Conservation (phyloP, 2,329 filamentous ascomycete genomes). For the Botryotinia narcissicola region DNA sequence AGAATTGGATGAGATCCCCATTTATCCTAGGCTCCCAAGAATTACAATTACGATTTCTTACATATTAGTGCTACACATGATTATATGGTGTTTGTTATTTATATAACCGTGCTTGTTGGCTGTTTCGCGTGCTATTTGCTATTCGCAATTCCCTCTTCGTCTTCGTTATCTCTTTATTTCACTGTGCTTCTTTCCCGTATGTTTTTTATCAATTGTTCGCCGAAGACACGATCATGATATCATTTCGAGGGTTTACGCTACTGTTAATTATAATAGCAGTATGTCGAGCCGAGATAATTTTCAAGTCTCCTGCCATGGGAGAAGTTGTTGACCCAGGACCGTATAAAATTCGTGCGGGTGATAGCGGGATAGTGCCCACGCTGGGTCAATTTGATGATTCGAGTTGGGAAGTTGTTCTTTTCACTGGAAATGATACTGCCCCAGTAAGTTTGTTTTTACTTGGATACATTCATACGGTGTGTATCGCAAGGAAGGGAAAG, state of each 20-base stretch:
- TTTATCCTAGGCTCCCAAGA: background rate
- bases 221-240: background rate
- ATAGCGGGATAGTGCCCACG: conserved; percentile 14
- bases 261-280: background rate
- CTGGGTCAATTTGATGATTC: background rate
- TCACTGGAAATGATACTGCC: conserved; percentile 11
- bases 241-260: background rate
- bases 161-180: background rate
- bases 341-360: conserved; percentile 8
- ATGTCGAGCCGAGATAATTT: conserved; percentile 10
- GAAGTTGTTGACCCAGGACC: conserved; percentile 1
- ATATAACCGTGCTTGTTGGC: background rate
- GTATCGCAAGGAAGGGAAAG: background rate
- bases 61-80: background rate
- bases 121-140: background rate
- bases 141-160: background rate
- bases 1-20: background rate
- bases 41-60: conserved; percentile 3
- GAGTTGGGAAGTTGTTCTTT: conserved; percentile 16
- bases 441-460: conserved; percentile 6
- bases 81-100: background rate
- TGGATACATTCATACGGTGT: background rate
- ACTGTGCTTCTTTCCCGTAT: background rate
- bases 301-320: conserved; percentile 11
- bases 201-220: background rate